Conservation (phyloP, 345 rosid species). For the Dovyalis caffra region DNA sequence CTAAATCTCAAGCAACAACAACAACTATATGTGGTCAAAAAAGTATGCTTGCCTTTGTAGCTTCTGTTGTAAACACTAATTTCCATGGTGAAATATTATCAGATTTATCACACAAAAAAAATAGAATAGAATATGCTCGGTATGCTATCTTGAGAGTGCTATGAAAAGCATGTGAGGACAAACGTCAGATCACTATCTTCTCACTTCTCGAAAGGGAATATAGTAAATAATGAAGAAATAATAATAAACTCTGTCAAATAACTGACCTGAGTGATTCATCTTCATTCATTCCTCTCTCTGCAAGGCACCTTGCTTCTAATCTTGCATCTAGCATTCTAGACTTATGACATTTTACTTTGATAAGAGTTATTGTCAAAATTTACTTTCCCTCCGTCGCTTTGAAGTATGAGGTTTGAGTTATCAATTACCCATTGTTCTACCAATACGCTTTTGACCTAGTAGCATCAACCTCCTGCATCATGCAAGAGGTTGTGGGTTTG, state of each 20-base stretch:
- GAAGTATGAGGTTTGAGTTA: neutral
- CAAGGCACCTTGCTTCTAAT: neutral
- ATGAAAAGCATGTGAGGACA: neutral
- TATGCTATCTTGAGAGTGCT: neutral
- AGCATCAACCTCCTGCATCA: no score
- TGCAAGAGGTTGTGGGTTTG: no score
- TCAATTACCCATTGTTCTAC: neutral
- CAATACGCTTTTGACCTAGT: no score
- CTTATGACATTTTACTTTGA: neutral
- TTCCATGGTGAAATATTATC: neutral
- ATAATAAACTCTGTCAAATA: neutral
- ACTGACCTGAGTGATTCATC: neutral
- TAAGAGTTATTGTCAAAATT: neutral
- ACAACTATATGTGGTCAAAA: neutral
- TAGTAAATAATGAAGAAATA: neutral
- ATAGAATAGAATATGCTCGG: neutral
- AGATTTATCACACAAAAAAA: neutral
- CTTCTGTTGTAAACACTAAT: neutral
- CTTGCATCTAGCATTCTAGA: neutral
- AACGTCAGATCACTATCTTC: neutral
- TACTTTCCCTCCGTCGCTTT: neutral
- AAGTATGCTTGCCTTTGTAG: neutral
- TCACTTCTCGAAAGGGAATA: neutral
- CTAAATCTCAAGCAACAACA: neutral
- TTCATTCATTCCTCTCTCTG: neutral